A percentile compares a stretch with the other conserved stretches of the same genome.
Evolutionary conservation across 371 early-diverging fungal species (phyloP).

Genomic region (Rhizomucor pusillus): DNA sequence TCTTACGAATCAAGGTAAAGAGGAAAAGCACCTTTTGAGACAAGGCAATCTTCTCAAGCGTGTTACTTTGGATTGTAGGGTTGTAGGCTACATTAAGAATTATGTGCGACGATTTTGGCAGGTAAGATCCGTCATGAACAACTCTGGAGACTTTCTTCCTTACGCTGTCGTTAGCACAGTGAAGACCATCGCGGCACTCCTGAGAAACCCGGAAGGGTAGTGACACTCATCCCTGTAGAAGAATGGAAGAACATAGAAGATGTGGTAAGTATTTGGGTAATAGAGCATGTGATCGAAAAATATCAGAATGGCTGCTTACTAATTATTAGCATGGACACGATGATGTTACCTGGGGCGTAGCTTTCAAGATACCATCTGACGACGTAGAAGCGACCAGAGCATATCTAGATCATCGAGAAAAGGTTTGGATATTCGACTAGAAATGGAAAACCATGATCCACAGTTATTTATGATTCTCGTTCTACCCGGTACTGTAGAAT

Average conservation of each 20-base stretch:
- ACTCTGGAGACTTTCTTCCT: too few relatives aligned
- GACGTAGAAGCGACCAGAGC: conserved; percentile 21
- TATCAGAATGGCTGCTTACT: neutral
- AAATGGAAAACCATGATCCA: neutral
- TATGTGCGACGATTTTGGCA: conserved; percentile 90
- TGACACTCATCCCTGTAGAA: conserved; percentile 76
- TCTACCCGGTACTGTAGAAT: conserved; percentile 31
- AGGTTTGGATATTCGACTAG: conserved; percentile 35
- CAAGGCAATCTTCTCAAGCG: neutral
- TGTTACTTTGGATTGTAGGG: conserved; percentile 20
- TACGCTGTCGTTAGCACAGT: conserved; percentile 68
- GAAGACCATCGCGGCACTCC: conserved; percentile 92
- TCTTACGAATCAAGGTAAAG: conserved; percentile 51
- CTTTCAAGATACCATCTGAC: conserved; percentile 63
- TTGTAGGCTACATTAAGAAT: conserved; percentile 76
- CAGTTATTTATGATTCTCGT: neutral
- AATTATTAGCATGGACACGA: conserved; percentile 52
- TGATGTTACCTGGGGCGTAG: conserved; percentile 83
- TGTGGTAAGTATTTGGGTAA: conserved; percentile 20
- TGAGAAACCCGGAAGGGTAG: conserved; percentile 84
- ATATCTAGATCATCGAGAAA: conserved; percentile 63
- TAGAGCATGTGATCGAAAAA: neutral
- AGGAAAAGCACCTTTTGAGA: neutral
- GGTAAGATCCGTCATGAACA: conserved; percentile 25
- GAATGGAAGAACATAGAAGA: conserved; percentile 57